Evolutionary conservation across 2,329 filamentous ascomycete genomes (phyloP), one percentile per base, ranked within the genome.

Genomic region (Furcasterigmium sp.): DNA sequence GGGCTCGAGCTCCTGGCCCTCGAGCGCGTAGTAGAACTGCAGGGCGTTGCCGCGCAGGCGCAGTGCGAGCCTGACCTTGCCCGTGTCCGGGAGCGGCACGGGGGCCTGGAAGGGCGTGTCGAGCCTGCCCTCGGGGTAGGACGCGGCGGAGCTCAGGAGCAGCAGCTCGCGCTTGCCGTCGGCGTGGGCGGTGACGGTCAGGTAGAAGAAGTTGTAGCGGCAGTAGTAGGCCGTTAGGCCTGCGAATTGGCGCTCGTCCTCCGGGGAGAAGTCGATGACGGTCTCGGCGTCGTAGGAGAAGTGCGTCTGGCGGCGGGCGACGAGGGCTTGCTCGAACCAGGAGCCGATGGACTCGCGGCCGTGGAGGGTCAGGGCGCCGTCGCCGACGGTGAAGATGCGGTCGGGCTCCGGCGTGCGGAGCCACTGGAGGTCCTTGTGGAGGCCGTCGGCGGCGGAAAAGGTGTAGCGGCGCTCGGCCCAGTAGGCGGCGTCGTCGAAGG

Each of bases 141-240:
- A 80, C 0, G 63, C 71, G 51, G 82, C 75, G 0, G 77, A 81
- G 17, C 65, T 68, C 54, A 79, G 57, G 44, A 82, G 70, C 14
- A 79, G 67, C 8, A 83, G 62, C 56, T 83, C 78, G 9, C 79
- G 69, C 47, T 73, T 63, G 1, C 78, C 77, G 42, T 79, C 70
- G 0, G 70, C 62, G 51, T 77, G 61, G 0, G 77, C 78, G 3
- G 77, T 77, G 2, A 83, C 73, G 0, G 75, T 70, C 6, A 83
- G 65, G 51, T 82, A 83, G 63, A 80, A 82, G 59, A 82, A 83
- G 59, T 83, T 83, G 62, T 68, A 82, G 4, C 78, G 75, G 53
- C 73, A 77, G 61, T 83, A 83, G 58, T 83, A 83, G 0, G 76
- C 75, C 11, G 74, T 75, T 8, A 84, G 61, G 0, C 80, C 79